A percentile compares a stretch with the other conserved stretches of the same genome.
Evolutionary conservation across 2,329 filamentous ascomycete species (phyloP).

Genomic region (Bipolaris sorokiniana): DNA sequence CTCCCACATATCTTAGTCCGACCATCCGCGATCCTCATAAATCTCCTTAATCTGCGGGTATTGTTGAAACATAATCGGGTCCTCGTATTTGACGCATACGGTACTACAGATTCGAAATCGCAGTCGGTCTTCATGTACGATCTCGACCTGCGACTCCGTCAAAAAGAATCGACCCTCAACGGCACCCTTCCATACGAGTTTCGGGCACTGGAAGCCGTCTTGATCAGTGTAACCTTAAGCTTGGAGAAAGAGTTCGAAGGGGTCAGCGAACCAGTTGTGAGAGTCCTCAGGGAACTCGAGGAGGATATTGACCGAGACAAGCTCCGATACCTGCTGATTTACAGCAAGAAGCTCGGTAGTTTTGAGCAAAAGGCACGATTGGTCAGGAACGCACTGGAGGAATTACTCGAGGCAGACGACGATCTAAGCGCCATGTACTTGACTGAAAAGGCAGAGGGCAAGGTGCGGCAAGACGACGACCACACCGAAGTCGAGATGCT

Average conservation of each 20-base stretch:
- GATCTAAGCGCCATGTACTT: conserved; percentile 95
- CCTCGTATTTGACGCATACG: conserved; percentile 94
- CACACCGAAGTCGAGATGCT: conserved; percentile 98
- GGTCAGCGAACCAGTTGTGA: conserved; percentile 88
- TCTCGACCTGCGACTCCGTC: conserved; percentile 86
- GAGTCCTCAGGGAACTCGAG: conserved; percentile 86
- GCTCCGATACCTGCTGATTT: conserved; percentile 84
- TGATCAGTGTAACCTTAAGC: conserved; percentile 90
- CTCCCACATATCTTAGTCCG: conserved; percentile 94
- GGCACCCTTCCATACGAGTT: conserved; percentile 86
- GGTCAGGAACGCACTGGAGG: conserved; percentile 92
- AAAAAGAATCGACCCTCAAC: conserved; percentile 66
- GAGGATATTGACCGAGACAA: conserved; percentile 97
- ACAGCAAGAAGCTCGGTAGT: conserved; percentile 93
- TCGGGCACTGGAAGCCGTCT: conserved; percentile 89
- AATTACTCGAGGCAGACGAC: conserved; percentile 93
- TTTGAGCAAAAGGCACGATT: conserved; percentile 97
- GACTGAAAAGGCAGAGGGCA: conserved; percentile 81
- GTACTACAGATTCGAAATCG: conserved; percentile 90
- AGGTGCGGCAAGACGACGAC: conserved; percentile 77
- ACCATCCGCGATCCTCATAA: conserved; percentile 90
- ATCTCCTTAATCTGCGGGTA: conserved; percentile 93
- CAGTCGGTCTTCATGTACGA: conserved; percentile 99
- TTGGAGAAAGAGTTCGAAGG: conserved; percentile 94
- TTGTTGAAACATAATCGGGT: conserved; percentile 95